Evolutionary conservation across 2,329 filamentous ascomycete genomes (phyloP).

Genomic region (Dactylellina sp.): DNA sequence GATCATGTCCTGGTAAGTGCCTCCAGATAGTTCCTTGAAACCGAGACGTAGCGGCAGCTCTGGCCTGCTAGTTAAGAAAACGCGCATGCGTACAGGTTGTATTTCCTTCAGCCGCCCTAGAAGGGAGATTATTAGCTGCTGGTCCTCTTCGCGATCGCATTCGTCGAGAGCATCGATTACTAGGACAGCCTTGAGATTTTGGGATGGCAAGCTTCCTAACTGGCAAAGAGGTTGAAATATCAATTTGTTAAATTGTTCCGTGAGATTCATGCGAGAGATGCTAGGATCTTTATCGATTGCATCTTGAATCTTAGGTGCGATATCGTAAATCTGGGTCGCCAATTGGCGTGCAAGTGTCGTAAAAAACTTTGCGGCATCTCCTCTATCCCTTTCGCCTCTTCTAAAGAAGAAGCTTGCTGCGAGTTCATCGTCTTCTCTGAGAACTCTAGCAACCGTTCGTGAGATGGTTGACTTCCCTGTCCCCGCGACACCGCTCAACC

Average conservation of each 20-base stretch:
- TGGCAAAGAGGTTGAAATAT: conserved; percentile 38
- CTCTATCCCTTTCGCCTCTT: conserved; percentile 64
- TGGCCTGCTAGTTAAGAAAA: conserved; percentile 59
- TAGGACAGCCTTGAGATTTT: conserved; percentile 34
- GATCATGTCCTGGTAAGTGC: conserved; percentile 30
- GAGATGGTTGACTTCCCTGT: conserved; percentile 63
- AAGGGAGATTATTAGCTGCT: conserved; percentile 61
- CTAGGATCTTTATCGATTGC: conserved; percentile 62
- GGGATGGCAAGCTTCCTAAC: background rate
- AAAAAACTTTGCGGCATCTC: conserved; percentile 63
- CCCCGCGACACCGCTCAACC: conserved; percentile 64
- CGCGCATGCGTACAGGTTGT: conserved; percentile 37
- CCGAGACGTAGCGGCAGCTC: conserved; percentile 57
- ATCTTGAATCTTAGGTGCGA: conserved; percentile 60
- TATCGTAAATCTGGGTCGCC: conserved; percentile 59
- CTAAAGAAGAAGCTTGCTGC: conserved; percentile 67
- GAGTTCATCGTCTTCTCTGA: conserved; percentile 58
- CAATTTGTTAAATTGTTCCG: conserved; percentile 27
- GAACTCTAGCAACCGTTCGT: conserved; percentile 61
- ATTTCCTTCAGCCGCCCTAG: conserved; percentile 45
- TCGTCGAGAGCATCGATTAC: conserved; percentile 64
- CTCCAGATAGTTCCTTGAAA: conserved; percentile 52
- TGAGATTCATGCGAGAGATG: conserved; percentile 3
- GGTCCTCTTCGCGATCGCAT: conserved; percentile 62
- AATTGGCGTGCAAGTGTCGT: conserved; percentile 64